Evolutionary conservation across 148 eudicot species (phyloP).

Genomic region (Salicornia ramosissima): DNA sequence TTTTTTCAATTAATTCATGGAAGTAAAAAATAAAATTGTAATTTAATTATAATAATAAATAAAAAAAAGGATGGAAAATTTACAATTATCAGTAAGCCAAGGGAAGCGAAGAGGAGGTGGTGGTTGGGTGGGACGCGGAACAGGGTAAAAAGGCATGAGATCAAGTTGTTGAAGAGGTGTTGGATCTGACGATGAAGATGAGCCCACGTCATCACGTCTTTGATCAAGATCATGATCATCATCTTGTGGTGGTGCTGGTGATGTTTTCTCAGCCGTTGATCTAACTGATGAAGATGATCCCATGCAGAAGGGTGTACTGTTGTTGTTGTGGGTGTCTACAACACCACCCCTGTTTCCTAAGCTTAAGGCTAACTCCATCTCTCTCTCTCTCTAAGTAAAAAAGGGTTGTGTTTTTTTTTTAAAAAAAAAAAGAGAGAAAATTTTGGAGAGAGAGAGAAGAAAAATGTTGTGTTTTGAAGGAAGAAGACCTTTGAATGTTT

Average conservation of each 20-base stretch:
- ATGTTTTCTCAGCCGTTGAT: slow-evolving; percentile 26
- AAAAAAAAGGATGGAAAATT: neutral
- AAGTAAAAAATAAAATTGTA: neutral
- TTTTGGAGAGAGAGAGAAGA: slow-evolving; percentile 4
- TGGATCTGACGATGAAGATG: slow-evolving; percentile 27
- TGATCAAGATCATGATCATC: slow-evolving; percentile 1
- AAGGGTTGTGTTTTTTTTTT: neutral
- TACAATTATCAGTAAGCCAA: slow-evolving; percentile 35
- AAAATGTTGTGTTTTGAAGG: neutral
- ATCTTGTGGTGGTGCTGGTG: neutral
- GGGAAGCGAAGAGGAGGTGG: slow-evolving; percentile 29
- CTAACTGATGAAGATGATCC: slow-evolving; percentile 8
- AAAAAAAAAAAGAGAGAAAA: slow-evolving; percentile 5
- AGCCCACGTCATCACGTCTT: slow-evolving; percentile 18
- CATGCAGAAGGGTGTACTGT: slow-evolving; percentile 25
- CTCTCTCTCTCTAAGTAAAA: slow-evolving; percentile 12
- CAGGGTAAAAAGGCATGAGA: slow-evolving; percentile 31
- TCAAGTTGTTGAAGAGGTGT: slow-evolving; percentile 28
- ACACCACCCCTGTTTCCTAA: slow-evolving; percentile 28
- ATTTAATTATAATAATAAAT: neutral
- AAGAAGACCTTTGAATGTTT: slow-evolving; percentile 26
- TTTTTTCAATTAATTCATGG: neutral
- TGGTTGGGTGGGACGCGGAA: slow-evolving; percentile 9
- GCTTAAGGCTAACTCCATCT: slow-evolving; percentile 33
- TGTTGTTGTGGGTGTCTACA: neutral